Evolutionary conservation across 805 yeast genomes (phyloP).

Genomic region (Candida yuanshanica): DNA sequence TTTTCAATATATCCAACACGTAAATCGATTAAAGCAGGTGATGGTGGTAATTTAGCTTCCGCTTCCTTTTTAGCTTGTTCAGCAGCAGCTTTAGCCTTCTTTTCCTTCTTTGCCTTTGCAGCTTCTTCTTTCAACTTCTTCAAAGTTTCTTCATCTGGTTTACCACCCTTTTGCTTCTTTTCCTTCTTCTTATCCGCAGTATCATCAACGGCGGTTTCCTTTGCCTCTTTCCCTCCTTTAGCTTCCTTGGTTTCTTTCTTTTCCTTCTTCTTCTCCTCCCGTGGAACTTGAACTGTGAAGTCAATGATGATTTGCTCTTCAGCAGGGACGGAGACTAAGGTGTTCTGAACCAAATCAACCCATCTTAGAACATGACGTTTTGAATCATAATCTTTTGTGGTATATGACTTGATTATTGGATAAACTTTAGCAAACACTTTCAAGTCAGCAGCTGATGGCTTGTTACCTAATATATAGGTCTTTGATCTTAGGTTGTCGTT

Average conservation of each 20-base stretch:
- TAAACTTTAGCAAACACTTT: conserved; percentile 60
- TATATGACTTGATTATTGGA: conserved; percentile 54
- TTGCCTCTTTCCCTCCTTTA: conserved; percentile 16
- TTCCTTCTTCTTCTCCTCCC: conserved; percentile 60
- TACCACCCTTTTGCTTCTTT: conserved; percentile 38
- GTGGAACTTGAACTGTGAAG: conserved; percentile 59
- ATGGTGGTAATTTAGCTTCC: conserved; percentile 56
- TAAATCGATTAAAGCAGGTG: conserved; percentile 83
- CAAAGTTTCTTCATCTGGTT: conserved; percentile 43
- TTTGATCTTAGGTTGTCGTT: conserved; percentile 63
- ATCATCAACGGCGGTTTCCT: conserved; percentile 22
- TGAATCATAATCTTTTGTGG: conserved; percentile 46
- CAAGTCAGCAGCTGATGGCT: conserved; percentile 66
- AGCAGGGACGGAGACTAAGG: conserved; percentile 48
- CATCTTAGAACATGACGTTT: conserved; percentile 88
- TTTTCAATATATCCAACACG: conserved; percentile 96
- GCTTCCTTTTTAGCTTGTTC: conserved; percentile 45
- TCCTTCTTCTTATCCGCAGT: conserved; percentile 31
- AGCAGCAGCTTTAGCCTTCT: conserved; percentile 42
- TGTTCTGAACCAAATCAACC: conserved; percentile 81
- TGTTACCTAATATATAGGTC: conserved; percentile 67
- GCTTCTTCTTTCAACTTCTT: conserved; percentile 46
- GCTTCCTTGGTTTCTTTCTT: conserved; percentile 37
- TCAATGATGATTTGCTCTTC: conserved; percentile 53
- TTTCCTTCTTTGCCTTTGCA: conserved; percentile 59